Conservation (phyloP, 495 filamentous ascomycete genomes). For the Lasiosphaeris hirsuta region DNA sequence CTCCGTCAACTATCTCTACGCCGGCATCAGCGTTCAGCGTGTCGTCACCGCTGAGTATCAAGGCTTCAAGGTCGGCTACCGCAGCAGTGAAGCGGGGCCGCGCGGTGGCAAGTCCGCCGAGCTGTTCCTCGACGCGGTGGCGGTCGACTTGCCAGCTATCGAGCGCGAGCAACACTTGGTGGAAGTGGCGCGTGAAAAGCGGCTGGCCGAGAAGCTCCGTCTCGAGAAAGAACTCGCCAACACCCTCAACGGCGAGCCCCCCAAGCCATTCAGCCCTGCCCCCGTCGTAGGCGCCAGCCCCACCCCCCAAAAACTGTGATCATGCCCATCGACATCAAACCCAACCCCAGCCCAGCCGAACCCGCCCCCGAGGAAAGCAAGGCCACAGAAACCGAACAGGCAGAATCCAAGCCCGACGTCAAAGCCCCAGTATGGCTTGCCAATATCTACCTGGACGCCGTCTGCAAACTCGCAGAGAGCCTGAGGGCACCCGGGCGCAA, state of each 20-base stretch:
- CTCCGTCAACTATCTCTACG: slow-evolving; percentile 44
- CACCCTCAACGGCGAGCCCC: too few relatives aligned
- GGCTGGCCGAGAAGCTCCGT: too few relatives aligned
- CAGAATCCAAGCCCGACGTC: too few relatives aligned
- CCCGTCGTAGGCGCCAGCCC: background rate
- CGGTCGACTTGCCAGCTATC: background rate
- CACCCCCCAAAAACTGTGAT: background rate
- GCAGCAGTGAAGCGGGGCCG: slow-evolving; percentile 41
- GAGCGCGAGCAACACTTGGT: background rate
- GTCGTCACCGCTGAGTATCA: slow-evolving; percentile 33
- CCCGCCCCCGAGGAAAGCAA: too few relatives aligned
- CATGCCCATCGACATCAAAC: background rate
- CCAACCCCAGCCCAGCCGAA: too few relatives aligned
- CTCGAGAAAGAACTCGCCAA: too few relatives aligned
- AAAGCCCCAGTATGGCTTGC: too few relatives aligned
- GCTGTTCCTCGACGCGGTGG: slow-evolving; percentile 39
- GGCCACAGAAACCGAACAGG: too few relatives aligned
- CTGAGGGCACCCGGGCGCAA: too few relatives aligned
- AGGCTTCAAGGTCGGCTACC: slow-evolving; percentile 41
- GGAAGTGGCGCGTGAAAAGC: background rate
- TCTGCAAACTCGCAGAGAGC: too few relatives aligned
- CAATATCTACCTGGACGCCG: too few relatives aligned
- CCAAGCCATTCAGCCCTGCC: too few relatives aligned
- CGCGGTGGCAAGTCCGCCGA: slow-evolving; percentile 40
- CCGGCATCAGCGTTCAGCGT: slow-evolving; percentile 42